A percentile compares a stretch with the other conserved stretches of the same genome.
These are phyloP conservation scores for Cryptococcus jaspeensis DNA, from an alignment of 1,284 basidiomycete species.

Conservation along the genomic window DNA sequence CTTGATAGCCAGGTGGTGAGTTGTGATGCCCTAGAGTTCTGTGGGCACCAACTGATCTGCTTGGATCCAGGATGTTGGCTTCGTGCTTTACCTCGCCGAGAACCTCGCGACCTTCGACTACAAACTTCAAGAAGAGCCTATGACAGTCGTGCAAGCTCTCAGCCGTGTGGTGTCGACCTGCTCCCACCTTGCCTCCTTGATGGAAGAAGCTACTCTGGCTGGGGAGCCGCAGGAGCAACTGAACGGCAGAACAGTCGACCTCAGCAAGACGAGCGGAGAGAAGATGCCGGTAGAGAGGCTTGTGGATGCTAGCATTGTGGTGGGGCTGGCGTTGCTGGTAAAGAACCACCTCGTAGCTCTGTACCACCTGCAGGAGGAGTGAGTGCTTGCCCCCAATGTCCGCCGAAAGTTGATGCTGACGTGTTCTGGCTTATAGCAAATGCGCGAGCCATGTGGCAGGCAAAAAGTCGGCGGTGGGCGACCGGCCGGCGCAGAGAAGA, in stretches of 20 bases:
- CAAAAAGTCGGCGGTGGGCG: constrained; percentile 81
- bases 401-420: constrained; percentile 5
- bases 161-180: constrained; percentile 79
- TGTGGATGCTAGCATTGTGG: constrained; percentile 62
- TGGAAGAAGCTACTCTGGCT: constrained; percentile 27
- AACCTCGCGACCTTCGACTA: constrained; percentile 90
- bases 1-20: constrained; percentile 18
- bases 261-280: constrained; percentile 23
- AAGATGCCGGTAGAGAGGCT: constrained; percentile 30
- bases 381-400: constrained; percentile 39
- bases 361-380: constrained; percentile 87
- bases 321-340: constrained; percentile 76
- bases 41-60: neutral
- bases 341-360: constrained; percentile 76
- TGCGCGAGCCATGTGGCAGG: constrained; percentile 76
- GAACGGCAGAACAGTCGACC: constrained; percentile 22
- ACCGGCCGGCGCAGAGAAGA: constrained; percentile 65
- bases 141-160: constrained; percentile 78
- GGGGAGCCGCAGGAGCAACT: constrained; percentile 42
- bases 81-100: constrained; percentile 88
- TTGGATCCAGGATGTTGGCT: constrained; percentile 61
- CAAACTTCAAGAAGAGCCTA: constrained; percentile 88
- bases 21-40: neutral
- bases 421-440: constrained; percentile 61
- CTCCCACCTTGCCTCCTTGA: constrained; percentile 65